Evolutionary conservation across 441 rosid species (phyloP).

Genomic region (Populus hybrid): DNA sequence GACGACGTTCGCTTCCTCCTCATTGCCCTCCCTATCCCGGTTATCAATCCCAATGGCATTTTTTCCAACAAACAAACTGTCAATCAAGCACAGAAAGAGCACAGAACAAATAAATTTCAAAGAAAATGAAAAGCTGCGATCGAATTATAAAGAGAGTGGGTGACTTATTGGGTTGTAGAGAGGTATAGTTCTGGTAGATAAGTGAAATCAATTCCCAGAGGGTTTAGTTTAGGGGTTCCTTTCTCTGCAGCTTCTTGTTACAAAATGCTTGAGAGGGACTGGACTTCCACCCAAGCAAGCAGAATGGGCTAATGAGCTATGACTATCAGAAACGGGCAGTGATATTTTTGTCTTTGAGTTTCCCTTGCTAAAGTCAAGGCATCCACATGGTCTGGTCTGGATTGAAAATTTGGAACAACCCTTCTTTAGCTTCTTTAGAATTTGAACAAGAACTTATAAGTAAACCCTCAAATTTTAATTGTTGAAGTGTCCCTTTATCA

Average conservation of each 20-base stretch:
- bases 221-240: not conserved
- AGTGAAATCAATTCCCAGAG: not conserved
- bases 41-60: slow-evolving; percentile 65
- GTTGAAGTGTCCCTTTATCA: no score
- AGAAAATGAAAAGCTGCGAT: not conserved
- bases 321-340: no score
- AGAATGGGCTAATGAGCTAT: no score
- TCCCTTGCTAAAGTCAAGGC: no score
- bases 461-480: no score
- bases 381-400: no score
- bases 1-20: slow-evolving; percentile 77
- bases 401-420: no score
- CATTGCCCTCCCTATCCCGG: slow-evolving; percentile 57
- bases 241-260: not conserved
- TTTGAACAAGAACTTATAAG: no score
- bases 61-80: slow-evolving; percentile 1
- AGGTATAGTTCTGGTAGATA: not conserved
- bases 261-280: not conserved
- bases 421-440: no score
- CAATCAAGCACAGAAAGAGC: not conserved
- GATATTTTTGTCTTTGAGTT: no score
- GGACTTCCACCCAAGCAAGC: not conserved
- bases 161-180: not conserved
- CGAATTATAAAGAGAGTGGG: not conserved
- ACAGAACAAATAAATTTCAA: not conserved